Percentiles rank a stretch among this genome's conserved stretches.
These are phyloP conservation scores for Conoideocrella luteorostrata DNA, from an alignment of 2,329 filamentous ascomycete genomes.

Conservation along the genomic window DNA sequence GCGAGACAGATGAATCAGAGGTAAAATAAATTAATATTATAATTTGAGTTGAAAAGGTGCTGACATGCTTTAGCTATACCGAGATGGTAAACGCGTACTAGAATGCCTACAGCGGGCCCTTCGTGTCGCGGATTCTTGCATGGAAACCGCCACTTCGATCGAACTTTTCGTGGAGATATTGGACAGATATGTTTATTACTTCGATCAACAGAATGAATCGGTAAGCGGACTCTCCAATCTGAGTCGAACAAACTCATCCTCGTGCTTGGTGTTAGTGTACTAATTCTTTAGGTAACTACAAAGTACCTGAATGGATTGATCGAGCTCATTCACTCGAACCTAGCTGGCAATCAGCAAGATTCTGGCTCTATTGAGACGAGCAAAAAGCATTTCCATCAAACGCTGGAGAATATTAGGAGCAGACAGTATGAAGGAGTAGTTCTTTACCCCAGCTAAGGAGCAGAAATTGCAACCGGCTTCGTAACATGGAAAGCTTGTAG, in stretches of 20 bases:
- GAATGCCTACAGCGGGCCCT: conserved; percentile 94
- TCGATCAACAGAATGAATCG: conserved; percentile 97
- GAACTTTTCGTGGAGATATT: conserved; percentile 98
- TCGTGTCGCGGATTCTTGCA: conserved; percentile 94
- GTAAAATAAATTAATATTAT: conserved; percentile 45
- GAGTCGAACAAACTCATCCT: background rate
- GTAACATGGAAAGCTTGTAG: conserved; percentile 2
- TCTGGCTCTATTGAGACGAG: conserved; percentile 80
- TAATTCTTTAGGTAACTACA: conserved; percentile 61
- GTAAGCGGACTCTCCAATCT: conserved; percentile 36
- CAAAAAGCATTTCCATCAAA: conserved; percentile 89
- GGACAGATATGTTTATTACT: conserved; percentile 98
- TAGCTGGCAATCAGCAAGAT: conserved; percentile 77
- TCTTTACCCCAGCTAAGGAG: conserved; percentile 47
- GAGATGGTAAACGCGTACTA: conserved; percentile 92
- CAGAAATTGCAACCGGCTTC: background rate
- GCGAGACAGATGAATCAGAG: conserved; percentile 74
- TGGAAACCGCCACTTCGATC: conserved; percentile 95
- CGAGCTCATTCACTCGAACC: conserved; percentile 94
- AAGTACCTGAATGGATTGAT: conserved; percentile 98
- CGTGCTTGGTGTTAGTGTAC: background rate
- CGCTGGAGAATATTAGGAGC: conserved; percentile 84
- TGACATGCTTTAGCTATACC: conserved; percentile 65
- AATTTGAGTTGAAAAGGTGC: conserved; percentile 3
- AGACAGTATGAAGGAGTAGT: conserved; percentile 92